Percentiles rank a stretch among this genome's conserved stretches.
phyloP scores from a whole-genome alignment of 352 stramenopile genomes.

The Pythium rishiriense region DNA sequence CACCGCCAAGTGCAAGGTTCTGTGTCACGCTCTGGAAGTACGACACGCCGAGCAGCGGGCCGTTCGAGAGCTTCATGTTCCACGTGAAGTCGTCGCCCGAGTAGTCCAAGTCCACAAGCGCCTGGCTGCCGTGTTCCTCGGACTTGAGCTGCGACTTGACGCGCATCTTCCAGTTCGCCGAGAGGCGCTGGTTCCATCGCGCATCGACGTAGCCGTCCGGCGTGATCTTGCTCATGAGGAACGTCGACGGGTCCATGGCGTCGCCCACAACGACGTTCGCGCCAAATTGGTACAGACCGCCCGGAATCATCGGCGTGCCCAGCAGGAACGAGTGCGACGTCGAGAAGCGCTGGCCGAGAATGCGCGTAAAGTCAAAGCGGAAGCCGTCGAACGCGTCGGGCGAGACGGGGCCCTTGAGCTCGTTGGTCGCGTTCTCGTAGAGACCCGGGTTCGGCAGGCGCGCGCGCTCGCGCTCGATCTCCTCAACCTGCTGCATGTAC shows the following conservation, averaged over 20 bases:
- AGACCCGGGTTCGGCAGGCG: slow-evolving; percentile 78
- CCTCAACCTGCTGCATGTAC: slow-evolving; percentile 82
- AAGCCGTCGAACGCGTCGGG: slow-evolving; percentile 86
- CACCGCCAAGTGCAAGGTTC: slow-evolving; percentile 73
- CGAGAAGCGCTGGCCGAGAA: slow-evolving; percentile 77
- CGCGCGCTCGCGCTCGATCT: slow-evolving; percentile 75
- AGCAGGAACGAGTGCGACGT: slow-evolving; percentile 85
- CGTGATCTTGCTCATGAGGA: slow-evolving; percentile 87
- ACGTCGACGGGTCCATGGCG: slow-evolving; percentile 76
- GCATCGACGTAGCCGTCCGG: slow-evolving; percentile 83
- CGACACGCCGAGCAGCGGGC: slow-evolving; percentile 77
- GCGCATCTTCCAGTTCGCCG: slow-evolving; percentile 77
- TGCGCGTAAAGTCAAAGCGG: slow-evolving; percentile 86
- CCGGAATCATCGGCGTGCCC: slow-evolving; percentile 81
- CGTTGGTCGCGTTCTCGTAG: slow-evolving; percentile 84
- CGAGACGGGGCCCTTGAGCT: slow-evolving; percentile 79
- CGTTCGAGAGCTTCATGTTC: slow-evolving; percentile 91
- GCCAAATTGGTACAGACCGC: slow-evolving; percentile 84
- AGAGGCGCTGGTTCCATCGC: slow-evolving; percentile 83
- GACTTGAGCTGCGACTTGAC: slow-evolving; percentile 85
- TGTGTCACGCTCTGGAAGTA: slow-evolving; percentile 89
- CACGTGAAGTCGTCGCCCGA: slow-evolving; percentile 81
- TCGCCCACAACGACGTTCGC: slow-evolving; percentile 81
- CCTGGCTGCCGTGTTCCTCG: slow-evolving; percentile 77
- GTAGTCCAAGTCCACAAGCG: slow-evolving; percentile 85